Percentiles rank a stretch among this genome's conserved stretches.
These are phyloP conservation scores for Breynia disticha DNA, from an alignment of 441 rosid genomes.

Conservation along the genomic window DNA sequence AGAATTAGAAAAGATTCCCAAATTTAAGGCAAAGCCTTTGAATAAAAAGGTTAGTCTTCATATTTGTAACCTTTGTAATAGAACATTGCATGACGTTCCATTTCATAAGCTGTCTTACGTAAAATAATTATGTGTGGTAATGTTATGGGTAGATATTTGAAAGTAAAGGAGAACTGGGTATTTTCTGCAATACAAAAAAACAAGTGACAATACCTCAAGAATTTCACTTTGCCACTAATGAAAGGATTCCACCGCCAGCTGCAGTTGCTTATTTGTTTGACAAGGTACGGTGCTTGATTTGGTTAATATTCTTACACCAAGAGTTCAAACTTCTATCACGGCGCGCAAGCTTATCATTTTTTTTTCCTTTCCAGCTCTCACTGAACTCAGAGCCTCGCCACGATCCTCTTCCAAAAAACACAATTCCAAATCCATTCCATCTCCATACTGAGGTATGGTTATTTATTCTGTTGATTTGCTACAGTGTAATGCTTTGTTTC, in stretches of 20 bases:
- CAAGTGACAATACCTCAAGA: slow-evolving; percentile 75
- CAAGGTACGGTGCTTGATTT: slow-evolving; percentile 35
- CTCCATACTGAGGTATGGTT: slow-evolving; percentile 70
- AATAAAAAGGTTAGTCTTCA: slow-evolving; percentile 65
- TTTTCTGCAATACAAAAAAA: slow-evolving; percentile 70
- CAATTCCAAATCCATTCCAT: slow-evolving; percentile 80
- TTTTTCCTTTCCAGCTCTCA: slow-evolving; percentile 49
- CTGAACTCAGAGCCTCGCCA: slow-evolving; percentile 59
- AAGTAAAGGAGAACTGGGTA: slow-evolving; percentile 87
- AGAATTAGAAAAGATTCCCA: slow-evolving; percentile 81
- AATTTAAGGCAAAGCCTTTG: slow-evolving; percentile 89
- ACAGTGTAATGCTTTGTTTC: neutral
- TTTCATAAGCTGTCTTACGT: too few species aligned
- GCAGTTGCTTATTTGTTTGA: slow-evolving; percentile 65
- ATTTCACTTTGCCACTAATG: slow-evolving; percentile 84
- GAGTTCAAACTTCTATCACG: neutral
- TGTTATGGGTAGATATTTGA: slow-evolving; percentile 64
- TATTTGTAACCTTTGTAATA: slow-evolving; percentile 5
- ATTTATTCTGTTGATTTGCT: neutral
- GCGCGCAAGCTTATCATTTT: neutral
- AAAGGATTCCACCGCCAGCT: slow-evolving; percentile 69
- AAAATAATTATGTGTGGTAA: neutral
- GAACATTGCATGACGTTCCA: neutral
- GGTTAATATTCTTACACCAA: neutral
- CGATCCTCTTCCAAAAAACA: slow-evolving; percentile 58